Base-by-base conservation (phyloP, 2,329 filamentous ascomycete species). In the Aspergillus japonicus region DNA sequence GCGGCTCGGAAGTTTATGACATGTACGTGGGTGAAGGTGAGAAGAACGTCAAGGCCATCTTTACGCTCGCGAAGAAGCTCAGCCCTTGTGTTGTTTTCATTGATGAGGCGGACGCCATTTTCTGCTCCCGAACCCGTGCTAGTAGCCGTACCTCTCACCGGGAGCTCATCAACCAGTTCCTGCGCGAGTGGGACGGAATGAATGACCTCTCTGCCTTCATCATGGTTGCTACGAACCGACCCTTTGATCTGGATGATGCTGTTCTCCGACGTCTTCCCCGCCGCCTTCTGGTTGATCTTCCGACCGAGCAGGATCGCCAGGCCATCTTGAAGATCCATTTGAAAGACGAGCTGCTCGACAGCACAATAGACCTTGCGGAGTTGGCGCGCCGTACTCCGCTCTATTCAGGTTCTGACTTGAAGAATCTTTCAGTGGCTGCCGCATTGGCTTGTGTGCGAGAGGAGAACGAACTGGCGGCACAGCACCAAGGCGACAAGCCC, bases 11-110 rank as follows among this genome's bases (percentile, higher is more conserved):
- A 65, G 90, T 99, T 67, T 96, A 96, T 75, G 91, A 97, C 73
- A 98, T 96, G 85, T 98, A 91, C 75, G 91, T 98, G 3, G 95
- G 95, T 23, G 92, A 98, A 74, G 91, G 91, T 61, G 95, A 99
- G 79, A 98, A 98, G 82, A 96, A 96, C 71, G 90, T 98, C 56
- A 89, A 89, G 55, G 94, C 94, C 0, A 88, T 98, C 47, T 99
- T 99, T 77, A 89, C 87, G 0, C 82, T 98, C 0, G 95, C 95
- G 4, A 92, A 92, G 77, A 96, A 96, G 75, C 84, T 97, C 7
- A 89, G 90, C 1, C 95, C 95, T 0, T 93, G 93, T 70, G 89
- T 99, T 16, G 91, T 99, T 54, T 98, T 99, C 78, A 92, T 99
- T 63, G 95, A 99, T 71, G 95, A 99, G 77, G 95, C 93, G 23